A percentile compares a stretch with the other conserved stretches of the same genome.
Conservation (phyloP, 306 rosid species). For the Benincasa hispida region DNA sequence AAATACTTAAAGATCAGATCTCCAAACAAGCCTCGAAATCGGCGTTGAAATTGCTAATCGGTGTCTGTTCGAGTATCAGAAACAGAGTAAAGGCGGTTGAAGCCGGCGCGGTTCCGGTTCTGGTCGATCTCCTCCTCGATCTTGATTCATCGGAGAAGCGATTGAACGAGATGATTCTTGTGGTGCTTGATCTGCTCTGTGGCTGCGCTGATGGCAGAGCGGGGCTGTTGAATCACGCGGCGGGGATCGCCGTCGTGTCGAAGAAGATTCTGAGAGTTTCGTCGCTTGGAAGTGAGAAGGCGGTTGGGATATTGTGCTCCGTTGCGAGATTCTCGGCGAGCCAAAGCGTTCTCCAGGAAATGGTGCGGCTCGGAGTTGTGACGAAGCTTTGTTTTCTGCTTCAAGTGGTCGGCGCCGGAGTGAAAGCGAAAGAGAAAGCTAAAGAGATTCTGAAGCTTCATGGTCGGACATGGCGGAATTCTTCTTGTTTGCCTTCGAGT, state of each 20-base stretch:
- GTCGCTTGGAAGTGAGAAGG: constrained; percentile 31
- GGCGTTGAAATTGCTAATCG: constrained; percentile 26
- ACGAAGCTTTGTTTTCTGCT: constrained; percentile 42
- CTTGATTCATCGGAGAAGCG: constrained; percentile 17
- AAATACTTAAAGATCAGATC: constrained; percentile 12
- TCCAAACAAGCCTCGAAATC: constrained; percentile 33
- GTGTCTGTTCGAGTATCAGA: constrained; percentile 19
- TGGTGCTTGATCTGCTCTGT: constrained; percentile 35
- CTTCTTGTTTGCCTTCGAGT: constrained; percentile 24
- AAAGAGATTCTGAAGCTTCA: constrained; percentile 32
- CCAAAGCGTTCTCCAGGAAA: constrained; percentile 34
- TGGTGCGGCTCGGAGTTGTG: constrained; percentile 46
- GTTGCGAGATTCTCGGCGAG: constrained; percentile 35
- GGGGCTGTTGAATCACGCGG: constrained; percentile 37
- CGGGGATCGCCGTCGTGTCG: constrained; percentile 31
- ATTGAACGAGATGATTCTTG: constrained; percentile 31
- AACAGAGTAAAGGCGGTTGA: constrained; percentile 35
- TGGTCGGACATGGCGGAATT: constrained; percentile 40
- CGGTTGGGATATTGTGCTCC: constrained; percentile 30
- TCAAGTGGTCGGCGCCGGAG: constrained; percentile 30
- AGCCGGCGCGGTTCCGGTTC: constrained; percentile 27
- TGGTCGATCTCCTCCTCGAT: constrained; percentile 32
- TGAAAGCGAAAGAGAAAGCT: constrained; percentile 35
- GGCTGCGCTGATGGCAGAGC: constrained; percentile 56
- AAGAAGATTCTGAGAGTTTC: constrained; percentile 38